These are phyloP conservation scores for Mollisiaceae sp. DNA, from an alignment of 2,329 filamentous ascomycete species.

Conservation along the genomic window DNA sequence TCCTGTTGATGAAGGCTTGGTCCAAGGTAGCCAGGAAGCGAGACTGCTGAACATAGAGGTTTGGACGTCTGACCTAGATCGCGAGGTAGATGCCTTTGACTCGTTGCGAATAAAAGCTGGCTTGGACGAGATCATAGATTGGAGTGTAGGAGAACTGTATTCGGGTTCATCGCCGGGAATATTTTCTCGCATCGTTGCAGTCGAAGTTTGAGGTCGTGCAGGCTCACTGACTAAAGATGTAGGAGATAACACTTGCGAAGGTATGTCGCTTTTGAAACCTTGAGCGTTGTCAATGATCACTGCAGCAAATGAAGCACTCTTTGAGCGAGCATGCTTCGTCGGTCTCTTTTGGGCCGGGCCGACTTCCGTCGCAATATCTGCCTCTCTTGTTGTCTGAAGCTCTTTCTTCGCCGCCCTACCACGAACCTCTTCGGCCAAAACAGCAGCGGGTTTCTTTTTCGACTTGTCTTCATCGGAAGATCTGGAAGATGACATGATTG, in stretches of 20 bases:
- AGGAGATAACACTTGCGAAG: conserved; percentile 45
- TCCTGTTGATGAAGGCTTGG: conserved; percentile 18
- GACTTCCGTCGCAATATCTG: conserved; percentile 23
- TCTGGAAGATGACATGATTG: conserved; percentile 69
- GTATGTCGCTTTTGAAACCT: conserved; percentile 40
- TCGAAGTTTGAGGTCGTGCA: conserved; percentile 62
- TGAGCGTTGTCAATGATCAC: conserved; percentile 50
- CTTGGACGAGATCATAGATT: conserved; percentile 32
- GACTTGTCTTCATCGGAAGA: conserved; percentile 66
- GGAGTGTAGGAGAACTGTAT: conserved; percentile 27
- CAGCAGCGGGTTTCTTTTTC: conserved; percentile 60
- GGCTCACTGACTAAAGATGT: conserved; percentile 58
- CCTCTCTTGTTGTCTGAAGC: conserved; percentile 19
- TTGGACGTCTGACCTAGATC: conserved; percentile 25
- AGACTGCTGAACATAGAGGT: conserved; percentile 38
- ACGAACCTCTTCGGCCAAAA: conserved; percentile 59
- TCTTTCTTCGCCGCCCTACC: conserved; percentile 51
- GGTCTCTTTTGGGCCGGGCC: conserved; percentile 29
- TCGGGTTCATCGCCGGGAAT: conserved; percentile 25
- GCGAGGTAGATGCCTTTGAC: conserved; percentile 36
- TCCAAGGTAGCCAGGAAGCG: conserved; percentile 42
- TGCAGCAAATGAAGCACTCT: conserved; percentile 51
- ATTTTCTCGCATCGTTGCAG: conserved; percentile 39
- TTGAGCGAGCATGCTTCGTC: conserved; percentile 42
- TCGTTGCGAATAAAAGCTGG: conserved; percentile 37